A percentile compares a stretch with the other conserved stretches of the same genome.
Evolutionary conservation across 441 rosid genomes (phyloP).

Genomic region (Macaranga tanarius): DNA sequence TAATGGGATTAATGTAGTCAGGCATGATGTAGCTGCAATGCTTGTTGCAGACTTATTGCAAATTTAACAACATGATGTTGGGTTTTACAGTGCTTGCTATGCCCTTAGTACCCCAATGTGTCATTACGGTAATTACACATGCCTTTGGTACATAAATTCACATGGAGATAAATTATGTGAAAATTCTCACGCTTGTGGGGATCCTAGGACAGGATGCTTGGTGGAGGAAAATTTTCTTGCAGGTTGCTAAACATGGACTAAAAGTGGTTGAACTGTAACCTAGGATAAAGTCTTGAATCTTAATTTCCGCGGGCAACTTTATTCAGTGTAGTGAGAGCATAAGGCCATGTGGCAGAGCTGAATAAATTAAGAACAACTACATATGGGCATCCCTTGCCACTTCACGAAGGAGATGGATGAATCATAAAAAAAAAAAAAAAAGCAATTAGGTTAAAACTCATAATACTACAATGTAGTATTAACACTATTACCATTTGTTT

Average conservation of each 20-base stretch:
- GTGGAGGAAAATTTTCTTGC: too few relatives aligned
- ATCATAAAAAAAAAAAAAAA: not conserved
- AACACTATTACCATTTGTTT: too few relatives aligned
- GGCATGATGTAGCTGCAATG: not conserved
- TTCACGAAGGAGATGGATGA: not conserved
- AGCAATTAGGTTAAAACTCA: not conserved
- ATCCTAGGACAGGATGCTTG: too few relatives aligned
- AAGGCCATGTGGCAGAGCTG: not conserved
- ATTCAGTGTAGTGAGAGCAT: not conserved
- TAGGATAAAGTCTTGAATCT: too few relatives aligned
- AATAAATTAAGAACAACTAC: not conserved
- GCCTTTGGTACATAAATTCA: slow-evolving; percentile 2
- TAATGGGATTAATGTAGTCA: not conserved
- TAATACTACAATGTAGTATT: not conserved
- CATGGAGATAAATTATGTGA: too few relatives aligned
- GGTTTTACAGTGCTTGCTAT: not conserved
- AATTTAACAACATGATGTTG: too few relatives aligned
- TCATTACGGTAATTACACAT: not conserved
- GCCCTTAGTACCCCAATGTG: not conserved
- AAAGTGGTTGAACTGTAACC: too few relatives aligned
- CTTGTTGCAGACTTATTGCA: not conserved
- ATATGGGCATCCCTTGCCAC: not conserved
- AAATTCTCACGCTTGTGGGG: too few relatives aligned
- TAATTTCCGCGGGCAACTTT: too few relatives aligned
- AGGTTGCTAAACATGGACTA: too few relatives aligned